Conservation (phyloP, 805 yeast genomes). For the Cyberlindnera veronae region DNA sequence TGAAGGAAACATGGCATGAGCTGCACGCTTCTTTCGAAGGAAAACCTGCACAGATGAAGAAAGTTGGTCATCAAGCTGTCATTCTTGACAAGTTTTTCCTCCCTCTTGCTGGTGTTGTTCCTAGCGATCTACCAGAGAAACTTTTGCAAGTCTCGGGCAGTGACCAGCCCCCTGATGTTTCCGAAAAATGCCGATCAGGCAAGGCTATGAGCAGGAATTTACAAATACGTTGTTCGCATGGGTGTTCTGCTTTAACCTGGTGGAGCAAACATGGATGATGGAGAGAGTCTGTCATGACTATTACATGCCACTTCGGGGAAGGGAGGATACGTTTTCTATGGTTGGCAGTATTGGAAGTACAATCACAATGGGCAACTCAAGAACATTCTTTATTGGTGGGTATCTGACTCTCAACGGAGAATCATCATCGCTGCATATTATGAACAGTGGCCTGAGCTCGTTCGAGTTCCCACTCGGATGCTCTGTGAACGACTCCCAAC, state of each 20-base stretch:
- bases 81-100: conserved; percentile 21
- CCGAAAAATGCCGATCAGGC: conserved; percentile 2
- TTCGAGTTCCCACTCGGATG: conserved; percentile 11
- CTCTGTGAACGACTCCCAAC: background rate
- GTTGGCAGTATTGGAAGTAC: conserved; percentile 7
- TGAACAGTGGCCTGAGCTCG: conserved; percentile 6
- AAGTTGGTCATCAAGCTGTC: conserved; percentile 16
- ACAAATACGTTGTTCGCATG: background rate
- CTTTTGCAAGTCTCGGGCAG: background rate
- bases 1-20: conserved; percentile 39
- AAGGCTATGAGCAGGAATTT: background rate
- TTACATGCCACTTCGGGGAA: background rate
- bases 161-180: conserved; percentile 15
- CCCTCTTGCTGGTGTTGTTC: conserved; percentile 5
- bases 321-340: conserved; percentile 2
- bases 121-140: background rate
- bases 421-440: background rate
- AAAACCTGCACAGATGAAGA: conserved; percentile 14
- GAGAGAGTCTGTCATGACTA: conserved; percentile 11
- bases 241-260: conserved; percentile 4
- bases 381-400: conserved; percentile 11
- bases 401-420: conserved; percentile 2
- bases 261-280: conserved; percentile 1
- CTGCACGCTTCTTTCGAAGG: conserved; percentile 27
- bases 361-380: conserved; percentile 8